phyloP scores from a whole-genome alignment of 306 rosid species.

The Hippophae rhamnoides region DNA sequence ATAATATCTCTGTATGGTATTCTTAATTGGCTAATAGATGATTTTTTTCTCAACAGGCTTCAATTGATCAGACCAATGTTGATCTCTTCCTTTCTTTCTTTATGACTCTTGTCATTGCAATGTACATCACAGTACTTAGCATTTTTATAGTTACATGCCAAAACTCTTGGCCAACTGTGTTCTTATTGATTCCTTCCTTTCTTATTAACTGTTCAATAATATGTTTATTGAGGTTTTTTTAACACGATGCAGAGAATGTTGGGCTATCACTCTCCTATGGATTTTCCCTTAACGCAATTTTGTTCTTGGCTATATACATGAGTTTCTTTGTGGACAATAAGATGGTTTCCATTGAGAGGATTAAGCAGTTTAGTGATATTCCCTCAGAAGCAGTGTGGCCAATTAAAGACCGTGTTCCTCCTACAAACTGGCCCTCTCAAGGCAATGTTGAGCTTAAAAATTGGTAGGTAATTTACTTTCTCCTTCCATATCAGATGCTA shows the following conservation, averaged over 20 bases:
- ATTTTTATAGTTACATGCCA: conserved; percentile 20
- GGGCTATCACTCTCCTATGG: conserved; percentile 83
- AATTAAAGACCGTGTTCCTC: conserved; percentile 50
- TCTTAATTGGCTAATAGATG: not conserved
- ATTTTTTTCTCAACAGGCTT: conserved; percentile 41
- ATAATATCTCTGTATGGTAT: too few relatives aligned
- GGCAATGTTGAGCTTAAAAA: conserved; percentile 74
- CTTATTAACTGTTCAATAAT: conserved; percentile 92
- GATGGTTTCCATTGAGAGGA: conserved; percentile 92
- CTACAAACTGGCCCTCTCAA: conserved; percentile 71
- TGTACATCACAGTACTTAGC: conserved; percentile 67
- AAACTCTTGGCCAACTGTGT: not conserved
- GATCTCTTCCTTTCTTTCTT: conserved; percentile 68
- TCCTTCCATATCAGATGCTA: too few relatives aligned
- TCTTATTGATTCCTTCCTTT: conserved; percentile 75
- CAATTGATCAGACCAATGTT: conserved; percentile 81
- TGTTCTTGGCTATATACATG: conserved; percentile 71
- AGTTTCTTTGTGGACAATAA: conserved; percentile 85
- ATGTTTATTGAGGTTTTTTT: conserved; percentile 14
- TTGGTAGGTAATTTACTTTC: conserved; percentile 45
- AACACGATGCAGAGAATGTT: conserved; percentile 49
- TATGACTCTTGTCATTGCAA: conserved; percentile 34
- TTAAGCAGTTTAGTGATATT: conserved; percentile 65
- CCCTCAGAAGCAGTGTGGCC: conserved; percentile 80
- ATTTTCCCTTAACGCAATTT: conserved; percentile 58